Base-by-base conservation (phyloP, 2,329 filamentous ascomycete species). In the Ceratocystis cubensis region DNA sequence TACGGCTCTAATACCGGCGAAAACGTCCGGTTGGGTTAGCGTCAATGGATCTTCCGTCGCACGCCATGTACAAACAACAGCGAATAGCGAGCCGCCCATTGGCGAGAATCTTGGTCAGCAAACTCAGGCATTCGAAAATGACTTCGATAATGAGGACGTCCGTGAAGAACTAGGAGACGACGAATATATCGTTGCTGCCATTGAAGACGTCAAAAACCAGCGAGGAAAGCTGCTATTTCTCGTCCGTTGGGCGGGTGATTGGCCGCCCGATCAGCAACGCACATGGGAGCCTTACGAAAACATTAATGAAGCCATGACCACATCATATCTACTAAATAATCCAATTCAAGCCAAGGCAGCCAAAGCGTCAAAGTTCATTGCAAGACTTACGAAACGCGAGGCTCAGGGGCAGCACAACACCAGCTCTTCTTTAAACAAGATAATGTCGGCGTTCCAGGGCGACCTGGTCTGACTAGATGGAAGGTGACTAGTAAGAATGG, bases 261-360 rank as follows among this genome's bases (percentile, higher is more conserved):
- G 82, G 82, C 81, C 82, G 0, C 73, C 76, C 0, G 79, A 78
- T 7, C 77, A 84, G 70, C 84, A 85, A 65, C 80, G 81, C 0
- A 81, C 82, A 0, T 85, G 82, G 82, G 82, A 85, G 70, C 82
- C 82, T 0, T 78, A 80, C 69, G 76, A 76, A 2, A 82, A 84
- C 64, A 77, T 85, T 1, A 65, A 65, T 25, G 41, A 59, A 25
- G 28, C 20, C 17, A 65, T 68, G 59, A 46, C 46, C 6, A 15
- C 17, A 30, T 41, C 44, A 20, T 68, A 65, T 59, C 59, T 68
- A 5, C 25, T 33, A 2, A 56, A 25, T 10, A 15, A 65, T 33
- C 48, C 63, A 15, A 61, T 44, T 25, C 22, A 63, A 15, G 66
- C 57, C 5, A 33, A 56, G 28, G 45, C 63, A 2, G 50, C 25